phyloP scores from a whole-genome alignment of 2,329 filamentous ascomycete species.

The Monilinia vaccinii-corymbosi region DNA sequence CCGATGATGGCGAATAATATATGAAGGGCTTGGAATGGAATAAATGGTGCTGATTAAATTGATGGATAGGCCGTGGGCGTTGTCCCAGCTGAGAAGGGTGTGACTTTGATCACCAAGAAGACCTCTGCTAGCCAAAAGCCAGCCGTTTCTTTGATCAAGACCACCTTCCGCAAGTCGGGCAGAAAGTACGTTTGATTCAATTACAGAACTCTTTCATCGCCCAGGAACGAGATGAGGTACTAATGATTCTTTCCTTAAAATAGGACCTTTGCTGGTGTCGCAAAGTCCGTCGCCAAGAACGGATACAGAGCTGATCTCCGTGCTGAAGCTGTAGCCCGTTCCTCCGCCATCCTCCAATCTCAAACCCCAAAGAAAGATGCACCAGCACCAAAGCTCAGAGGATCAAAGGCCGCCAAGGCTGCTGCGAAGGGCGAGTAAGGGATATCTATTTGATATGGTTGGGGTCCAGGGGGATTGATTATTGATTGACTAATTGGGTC shows the following conservation, averaged over 20 bases:
- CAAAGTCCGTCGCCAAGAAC: slow-evolving; percentile 71
- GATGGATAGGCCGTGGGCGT: slow-evolving; percentile 64
- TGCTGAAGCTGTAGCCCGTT: slow-evolving; percentile 71
- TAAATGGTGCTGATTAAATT: slow-evolving; percentile 15
- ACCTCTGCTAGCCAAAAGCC: slow-evolving; percentile 63
- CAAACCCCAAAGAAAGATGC: slow-evolving; percentile 71
- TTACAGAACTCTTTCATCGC: not conserved
- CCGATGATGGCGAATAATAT: not conserved
- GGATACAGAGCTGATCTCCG: slow-evolving; percentile 79
- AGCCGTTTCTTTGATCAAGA: slow-evolving; percentile 52
- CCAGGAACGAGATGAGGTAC: not conserved
- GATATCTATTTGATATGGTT: slow-evolving; percentile 16
- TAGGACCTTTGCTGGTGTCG: slow-evolving; percentile 84
- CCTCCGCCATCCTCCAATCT: slow-evolving; percentile 72
- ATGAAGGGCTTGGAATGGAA: slow-evolving; percentile 2
- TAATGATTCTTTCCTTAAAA: not conserved
- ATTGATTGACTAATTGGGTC: slow-evolving; percentile 14
- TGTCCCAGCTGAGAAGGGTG: slow-evolving; percentile 62
- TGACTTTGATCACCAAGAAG: slow-evolving; percentile 83
- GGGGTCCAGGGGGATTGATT: slow-evolving; percentile 13
- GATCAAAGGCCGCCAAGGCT: slow-evolving; percentile 70
- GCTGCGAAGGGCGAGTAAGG: slow-evolving; percentile 38
- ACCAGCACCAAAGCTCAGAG: slow-evolving; percentile 66
- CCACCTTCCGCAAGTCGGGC: slow-evolving; percentile 63
- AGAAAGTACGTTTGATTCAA: slow-evolving; percentile 58